Percentiles rank a stretch among this genome's conserved stretches.
phyloP scores from a whole-genome alignment of 805 yeast species.

The Candida broadrunensis region DNA sequence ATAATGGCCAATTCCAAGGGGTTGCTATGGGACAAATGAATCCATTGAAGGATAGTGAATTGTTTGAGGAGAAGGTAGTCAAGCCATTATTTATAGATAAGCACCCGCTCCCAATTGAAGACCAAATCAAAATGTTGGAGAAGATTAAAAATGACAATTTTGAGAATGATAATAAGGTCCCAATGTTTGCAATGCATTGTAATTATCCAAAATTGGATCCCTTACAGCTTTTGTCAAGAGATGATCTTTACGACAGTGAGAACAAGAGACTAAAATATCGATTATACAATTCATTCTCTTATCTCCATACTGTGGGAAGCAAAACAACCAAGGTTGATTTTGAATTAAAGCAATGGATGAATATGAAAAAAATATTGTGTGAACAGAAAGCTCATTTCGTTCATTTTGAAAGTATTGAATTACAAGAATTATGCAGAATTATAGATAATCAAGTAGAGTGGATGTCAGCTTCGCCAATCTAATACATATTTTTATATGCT shows the following conservation, averaged over 20 bases:
- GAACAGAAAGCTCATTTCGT: slow-evolving; percentile 19
- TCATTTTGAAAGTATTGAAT: slow-evolving; percentile 18
- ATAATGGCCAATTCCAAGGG: slow-evolving; percentile 25
- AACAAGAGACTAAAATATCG: slow-evolving; percentile 23
- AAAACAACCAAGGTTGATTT: slow-evolving; percentile 18
- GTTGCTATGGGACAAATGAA: slow-evolving; percentile 36
- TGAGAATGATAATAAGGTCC: slow-evolving; percentile 13
- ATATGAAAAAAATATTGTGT: slow-evolving; percentile 24
- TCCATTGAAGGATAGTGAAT: slow-evolving; percentile 20
- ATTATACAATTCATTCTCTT: slow-evolving; percentile 22
- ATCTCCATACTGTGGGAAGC: slow-evolving; percentile 8
- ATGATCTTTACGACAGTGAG: slow-evolving; percentile 23
- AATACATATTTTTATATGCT: too few species aligned
- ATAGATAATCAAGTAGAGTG: slow-evolving; percentile 24
- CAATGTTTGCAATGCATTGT: slow-evolving; percentile 31
- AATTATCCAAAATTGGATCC: slow-evolving; percentile 38
- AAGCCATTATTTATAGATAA: slow-evolving; percentile 4
- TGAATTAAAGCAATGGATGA: slow-evolving; percentile 30
- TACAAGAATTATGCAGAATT: slow-evolving; percentile 23
- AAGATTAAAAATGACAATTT: slow-evolving; percentile 15
- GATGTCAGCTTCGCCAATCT: too few species aligned
- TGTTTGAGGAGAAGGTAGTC: slow-evolving; percentile 8
- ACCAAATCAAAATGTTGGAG: slow-evolving; percentile 22
- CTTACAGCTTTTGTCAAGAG: slow-evolving; percentile 16
- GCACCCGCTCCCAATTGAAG: slow-evolving; percentile 12